Evolutionary conservation across 208 protist genomes (phyloP).

Genomic region (Trypanosoma rangeli): DNA sequence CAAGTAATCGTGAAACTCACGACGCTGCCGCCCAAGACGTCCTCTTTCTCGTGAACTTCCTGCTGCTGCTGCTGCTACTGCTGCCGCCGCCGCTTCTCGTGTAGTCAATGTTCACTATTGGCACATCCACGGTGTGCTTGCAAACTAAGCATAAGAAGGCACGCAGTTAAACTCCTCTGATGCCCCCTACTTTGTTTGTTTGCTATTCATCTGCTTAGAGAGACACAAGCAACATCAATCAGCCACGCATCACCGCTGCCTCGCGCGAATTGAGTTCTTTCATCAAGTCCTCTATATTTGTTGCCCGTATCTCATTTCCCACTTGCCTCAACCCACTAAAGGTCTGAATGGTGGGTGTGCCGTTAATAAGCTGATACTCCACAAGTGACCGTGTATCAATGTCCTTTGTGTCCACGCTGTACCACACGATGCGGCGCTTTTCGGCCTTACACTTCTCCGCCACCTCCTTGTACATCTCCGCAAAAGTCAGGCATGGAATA

Average conservation of each 20-base stretch:
- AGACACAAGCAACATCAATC: not conserved
- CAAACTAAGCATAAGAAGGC: not conserved
- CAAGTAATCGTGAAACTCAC: not conserved
- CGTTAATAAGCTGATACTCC: constrained; percentile 86
- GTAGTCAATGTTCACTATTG: not conserved
- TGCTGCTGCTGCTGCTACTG: no score
- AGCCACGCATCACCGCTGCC: constrained; percentile 10
- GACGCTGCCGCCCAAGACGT: not conserved
- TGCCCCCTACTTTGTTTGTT: no score
- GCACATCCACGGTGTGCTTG: not conserved
- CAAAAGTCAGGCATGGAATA: constrained; percentile 88
- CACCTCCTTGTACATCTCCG: constrained; percentile 92
- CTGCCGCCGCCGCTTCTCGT: not conserved
- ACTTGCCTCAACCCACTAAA: constrained; percentile 81
- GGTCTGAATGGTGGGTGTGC: constrained; percentile 91
- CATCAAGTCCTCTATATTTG: constrained; percentile 82
- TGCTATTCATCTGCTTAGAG: not conserved
- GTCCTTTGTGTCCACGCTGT: constrained; percentile 88
- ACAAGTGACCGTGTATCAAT: constrained; percentile 55
- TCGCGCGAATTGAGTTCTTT: constrained; percentile 54
- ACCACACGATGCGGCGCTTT: constrained; percentile 79
- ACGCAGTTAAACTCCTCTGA: not conserved
- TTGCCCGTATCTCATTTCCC: constrained; percentile 84
- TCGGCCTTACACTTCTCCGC: constrained; percentile 53
- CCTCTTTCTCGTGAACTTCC: not conserved